Conservation (phyloP, 495 filamentous ascomycete genomes). For the Neurospora tetrasperma region DNA sequence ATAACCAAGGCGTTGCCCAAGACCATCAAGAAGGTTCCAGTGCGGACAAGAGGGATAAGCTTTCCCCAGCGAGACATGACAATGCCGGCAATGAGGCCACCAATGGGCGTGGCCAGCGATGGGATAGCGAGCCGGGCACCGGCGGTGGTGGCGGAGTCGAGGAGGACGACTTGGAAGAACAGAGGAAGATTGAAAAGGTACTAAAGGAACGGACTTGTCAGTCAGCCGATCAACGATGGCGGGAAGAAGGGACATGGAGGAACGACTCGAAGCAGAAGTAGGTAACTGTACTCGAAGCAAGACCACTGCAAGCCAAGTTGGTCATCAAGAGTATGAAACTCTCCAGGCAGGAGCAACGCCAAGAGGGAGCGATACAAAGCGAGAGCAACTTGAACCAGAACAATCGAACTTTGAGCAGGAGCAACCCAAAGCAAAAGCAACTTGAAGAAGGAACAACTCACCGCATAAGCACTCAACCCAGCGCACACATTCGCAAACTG, state of each 20-base stretch:
- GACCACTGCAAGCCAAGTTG: background rate
- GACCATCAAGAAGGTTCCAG: constrained; percentile 48
- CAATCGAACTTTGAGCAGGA: background rate
- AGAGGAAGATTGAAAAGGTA: constrained; percentile 57
- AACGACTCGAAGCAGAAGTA: background rate
- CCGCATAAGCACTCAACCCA: constrained; percentile 54
- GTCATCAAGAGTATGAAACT: background rate
- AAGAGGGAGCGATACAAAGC: background rate
- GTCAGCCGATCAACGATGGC: background rate
- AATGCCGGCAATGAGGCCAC: constrained; percentile 48
- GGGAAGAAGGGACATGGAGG: background rate
- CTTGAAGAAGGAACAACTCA: constrained; percentile 18
- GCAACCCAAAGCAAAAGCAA: background rate
- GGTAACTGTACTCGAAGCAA: background rate
- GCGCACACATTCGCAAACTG: constrained; percentile 52
- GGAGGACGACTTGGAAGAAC: constrained; percentile 53
- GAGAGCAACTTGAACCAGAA: background rate
- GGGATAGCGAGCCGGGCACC: constrained; percentile 50
- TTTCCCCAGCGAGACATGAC: constrained; percentile 58
- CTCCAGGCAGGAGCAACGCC: background rate
- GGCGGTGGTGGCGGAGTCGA: constrained; percentile 51
- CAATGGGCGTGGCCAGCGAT: constrained; percentile 50
- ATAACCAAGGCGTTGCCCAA: constrained; percentile 48
- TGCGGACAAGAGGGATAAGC: constrained; percentile 43
- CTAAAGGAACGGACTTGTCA: constrained; percentile 20